Conservation (phyloP, 106 monocot species). For the Alisma plantagoaquatica region DNA sequence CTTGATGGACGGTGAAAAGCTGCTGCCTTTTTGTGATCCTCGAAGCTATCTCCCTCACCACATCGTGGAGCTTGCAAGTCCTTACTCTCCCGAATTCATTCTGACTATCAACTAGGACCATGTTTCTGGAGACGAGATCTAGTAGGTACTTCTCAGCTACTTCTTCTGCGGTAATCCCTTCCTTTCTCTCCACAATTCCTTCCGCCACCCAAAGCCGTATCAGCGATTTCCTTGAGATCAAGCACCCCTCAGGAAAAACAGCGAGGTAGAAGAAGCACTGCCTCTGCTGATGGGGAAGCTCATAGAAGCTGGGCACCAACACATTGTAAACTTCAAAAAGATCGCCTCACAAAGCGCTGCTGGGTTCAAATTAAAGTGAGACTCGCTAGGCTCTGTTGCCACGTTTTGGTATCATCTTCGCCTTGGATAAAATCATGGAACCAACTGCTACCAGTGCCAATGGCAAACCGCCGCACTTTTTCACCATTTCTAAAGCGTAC, state of each 20-base stretch:
- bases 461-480: neutral
- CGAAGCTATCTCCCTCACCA: conserved; percentile 9
- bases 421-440: neutral
- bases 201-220: conserved; percentile 27
- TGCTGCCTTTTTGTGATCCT: neutral
- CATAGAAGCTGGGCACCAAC: neutral
- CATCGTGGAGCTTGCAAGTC: conserved; percentile 10
- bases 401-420: neutral
- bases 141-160: conserved; percentile 22
- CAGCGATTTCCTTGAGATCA: conserved; percentile 6
- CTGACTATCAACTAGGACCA: conserved; percentile 15
- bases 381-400: too few species aligned
- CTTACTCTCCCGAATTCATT: conserved; percentile 5
- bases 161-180: conserved; percentile 13
- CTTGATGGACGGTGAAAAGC: neutral
- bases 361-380: too few species aligned
- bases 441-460: neutral
- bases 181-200: conserved; percentile 16
- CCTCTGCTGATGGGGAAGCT: neutral
- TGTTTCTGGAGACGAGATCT: conserved; percentile 7
- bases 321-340: too few species aligned
- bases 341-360: too few species aligned
- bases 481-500: neutral
- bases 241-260: conserved; percentile 24
- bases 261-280: conserved; percentile 25